These are phyloP conservation scores for Hypoxylon intermedium DNA, from an alignment of 495 filamentous ascomycete genomes.

Conservation along the genomic window DNA sequence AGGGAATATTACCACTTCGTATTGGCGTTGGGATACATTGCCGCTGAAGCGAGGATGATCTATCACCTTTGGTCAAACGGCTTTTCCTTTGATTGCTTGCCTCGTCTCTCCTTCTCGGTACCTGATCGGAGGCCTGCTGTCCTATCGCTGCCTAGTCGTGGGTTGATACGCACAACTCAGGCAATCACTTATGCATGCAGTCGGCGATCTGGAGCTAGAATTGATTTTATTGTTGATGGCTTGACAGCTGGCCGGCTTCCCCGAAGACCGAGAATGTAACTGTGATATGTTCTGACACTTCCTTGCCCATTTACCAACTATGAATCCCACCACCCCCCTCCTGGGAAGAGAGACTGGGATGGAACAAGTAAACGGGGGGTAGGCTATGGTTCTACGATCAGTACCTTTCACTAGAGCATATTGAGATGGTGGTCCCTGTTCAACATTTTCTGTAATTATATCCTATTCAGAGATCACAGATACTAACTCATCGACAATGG, in stretches of 20 bases:
- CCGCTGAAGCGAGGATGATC: constrained; percentile 4
- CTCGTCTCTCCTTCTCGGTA: not conserved
- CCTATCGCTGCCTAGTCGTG: constrained; percentile 10
- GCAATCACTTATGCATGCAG: constrained; percentile 1
- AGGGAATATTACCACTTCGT: too few species aligned
- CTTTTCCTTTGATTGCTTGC: not conserved
- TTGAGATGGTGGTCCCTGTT: not conserved
- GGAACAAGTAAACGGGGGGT: not conserved
- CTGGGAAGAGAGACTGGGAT: not conserved
- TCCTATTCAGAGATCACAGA: not conserved
- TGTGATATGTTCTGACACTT: constrained; percentile 6
- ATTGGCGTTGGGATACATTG: constrained; percentile 17
- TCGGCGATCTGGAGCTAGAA: constrained; percentile 4
- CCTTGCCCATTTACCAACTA: constrained; percentile 1
- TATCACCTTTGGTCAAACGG: not conserved
- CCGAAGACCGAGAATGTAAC: constrained; percentile 3
- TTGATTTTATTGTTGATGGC: constrained; percentile 1
- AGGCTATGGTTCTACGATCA: not conserved
- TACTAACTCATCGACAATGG: constrained; percentile 16
- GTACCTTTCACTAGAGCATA: not conserved
- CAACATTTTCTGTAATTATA: constrained; percentile 1
- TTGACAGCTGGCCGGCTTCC: not conserved
- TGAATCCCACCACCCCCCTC: not conserved
- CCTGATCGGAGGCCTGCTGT: constrained; percentile 1
- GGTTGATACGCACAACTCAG: constrained; percentile 1